Evolutionary conservation across 768 basidiomycete species (phyloP).

Genomic region (Leccinum truebloodii): DNA sequence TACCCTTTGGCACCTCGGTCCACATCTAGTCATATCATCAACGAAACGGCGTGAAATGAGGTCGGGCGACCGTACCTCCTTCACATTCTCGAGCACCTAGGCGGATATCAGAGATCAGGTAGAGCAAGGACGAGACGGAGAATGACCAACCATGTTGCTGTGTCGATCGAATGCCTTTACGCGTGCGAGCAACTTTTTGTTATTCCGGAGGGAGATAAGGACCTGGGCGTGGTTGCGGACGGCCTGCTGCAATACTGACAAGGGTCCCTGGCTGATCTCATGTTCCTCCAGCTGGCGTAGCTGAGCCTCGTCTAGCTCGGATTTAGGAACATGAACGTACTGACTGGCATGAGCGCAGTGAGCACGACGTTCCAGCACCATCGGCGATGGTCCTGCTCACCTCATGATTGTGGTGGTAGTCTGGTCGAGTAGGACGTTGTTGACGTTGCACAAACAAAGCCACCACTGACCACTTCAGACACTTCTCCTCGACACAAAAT

Average conservation of each 20-base stretch:
- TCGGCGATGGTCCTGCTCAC: constrained; percentile 21
- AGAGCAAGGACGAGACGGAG: not conserved
- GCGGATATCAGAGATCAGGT: constrained; percentile 11
- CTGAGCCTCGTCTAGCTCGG: constrained; percentile 96
- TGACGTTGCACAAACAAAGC: constrained; percentile 34
- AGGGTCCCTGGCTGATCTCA: constrained; percentile 96
- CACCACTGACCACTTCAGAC: constrained; percentile 3
- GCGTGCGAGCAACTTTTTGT: constrained; percentile 93
- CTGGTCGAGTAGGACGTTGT: constrained; percentile 22
- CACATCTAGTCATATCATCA: constrained; percentile 74
- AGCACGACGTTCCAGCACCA: constrained; percentile 8
- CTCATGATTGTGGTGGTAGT: constrained; percentile 31
- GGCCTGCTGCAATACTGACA: constrained; percentile 95
- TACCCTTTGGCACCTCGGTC: constrained; percentile 97
- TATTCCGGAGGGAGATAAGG: constrained; percentile 94
- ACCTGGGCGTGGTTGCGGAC: constrained; percentile 98
- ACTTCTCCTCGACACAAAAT: not conserved
- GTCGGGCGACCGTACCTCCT: constrained; percentile 64
- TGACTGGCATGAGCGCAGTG: constrained; percentile 55
- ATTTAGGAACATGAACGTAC: constrained; percentile 95
- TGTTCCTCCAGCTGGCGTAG: constrained; percentile 95
- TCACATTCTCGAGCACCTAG: constrained; percentile 97
- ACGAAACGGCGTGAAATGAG: not conserved
- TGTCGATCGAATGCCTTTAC: constrained; percentile 99
- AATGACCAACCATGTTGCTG: constrained; percentile 86